Base-by-base conservation (phyloP, 2,329 filamentous ascomycete species). In the Penicillium sp. region DNA sequence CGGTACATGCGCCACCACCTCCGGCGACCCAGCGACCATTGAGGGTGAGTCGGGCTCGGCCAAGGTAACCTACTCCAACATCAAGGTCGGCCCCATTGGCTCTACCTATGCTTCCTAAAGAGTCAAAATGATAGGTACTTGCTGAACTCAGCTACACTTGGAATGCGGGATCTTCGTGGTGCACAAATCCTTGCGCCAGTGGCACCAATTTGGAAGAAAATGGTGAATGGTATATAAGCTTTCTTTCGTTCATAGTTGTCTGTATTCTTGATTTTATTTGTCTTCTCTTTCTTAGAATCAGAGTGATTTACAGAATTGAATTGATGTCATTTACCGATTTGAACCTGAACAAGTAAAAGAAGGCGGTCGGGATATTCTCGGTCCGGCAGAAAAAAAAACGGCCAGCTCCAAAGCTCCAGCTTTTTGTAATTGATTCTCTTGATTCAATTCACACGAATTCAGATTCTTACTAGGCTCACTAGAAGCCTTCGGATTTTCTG, bases 51-150 rank as follows among this genome's bases (percentile, higher is more conserved):
- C 71, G 15, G 77, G 82, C 42, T 76, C 79, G 72, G 73, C 83
- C 52, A 77, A 77, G 65, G 84, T 86, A 52, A 70, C 77, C 62
- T 86, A 79, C 77, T 85, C 82, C 63, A 85, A 85, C 78, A 85
- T 86, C 77, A 81, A 80, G 74, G 78, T 84, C 66, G 84, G 84
- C 31, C 77, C 82, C 58, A 81, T 86, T 68, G 79, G 78, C 68
- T 82, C 80, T 46, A 86, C 84, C 66, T 84, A 23, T 29, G n/a
- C 58, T 42, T 64, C 62, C n/a, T 65, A 65, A 49, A 42, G 21
- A 25, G 21, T 35, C 21, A 41, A 40, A 46, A 19, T 41, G 17
- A 40, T 17, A n/a, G 25, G 23, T 17, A 19, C 17, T 29, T 33
- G 25, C 21, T 53, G 41, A 21, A 4, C 41, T 29, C 23, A 29